Percentiles rank a stretch among this genome's conserved stretches.
Conservation (phyloP, 352 stramenopile genomes). For the Globisporangium cylindrosporum region DNA sequence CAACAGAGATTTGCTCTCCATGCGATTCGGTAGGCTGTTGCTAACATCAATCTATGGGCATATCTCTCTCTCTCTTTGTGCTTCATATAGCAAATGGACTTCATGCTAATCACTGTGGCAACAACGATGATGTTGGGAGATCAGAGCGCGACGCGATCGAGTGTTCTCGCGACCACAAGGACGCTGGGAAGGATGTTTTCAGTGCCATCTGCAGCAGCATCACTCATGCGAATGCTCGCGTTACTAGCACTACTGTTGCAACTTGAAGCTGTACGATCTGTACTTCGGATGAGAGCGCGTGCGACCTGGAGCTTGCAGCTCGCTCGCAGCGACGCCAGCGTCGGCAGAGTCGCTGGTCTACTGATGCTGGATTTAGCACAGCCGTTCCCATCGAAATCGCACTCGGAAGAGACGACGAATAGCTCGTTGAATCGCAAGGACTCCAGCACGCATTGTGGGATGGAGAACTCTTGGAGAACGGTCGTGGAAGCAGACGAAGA, state of each 20-base stretch:
- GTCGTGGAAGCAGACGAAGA: conserved; percentile 11
- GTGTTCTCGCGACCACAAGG: conserved; percentile 18
- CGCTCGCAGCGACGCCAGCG: conserved; percentile 9
- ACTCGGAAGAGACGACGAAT: not conserved
- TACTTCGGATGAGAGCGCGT: not conserved
- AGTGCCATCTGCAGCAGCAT: not conserved
- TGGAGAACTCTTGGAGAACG: conserved; percentile 48
- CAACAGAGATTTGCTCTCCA: not conserved
- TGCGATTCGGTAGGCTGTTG: not conserved
- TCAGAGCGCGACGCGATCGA: conserved; percentile 41
- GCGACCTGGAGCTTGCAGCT: conserved; percentile 5
- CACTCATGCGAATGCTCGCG: conserved; percentile 2
- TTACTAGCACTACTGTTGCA: conserved; percentile 13
- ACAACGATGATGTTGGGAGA: not conserved
- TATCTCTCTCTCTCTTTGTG: not conserved
- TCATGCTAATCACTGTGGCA: not conserved
- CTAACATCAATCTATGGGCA: not conserved
- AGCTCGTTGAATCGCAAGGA: not conserved
- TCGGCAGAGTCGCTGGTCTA: conserved; percentile 10
- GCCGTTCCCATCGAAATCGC: not conserved
- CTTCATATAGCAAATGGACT: not conserved
- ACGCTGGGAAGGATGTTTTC: not conserved
- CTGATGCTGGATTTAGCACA: too few species aligned
- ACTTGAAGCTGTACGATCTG: conserved; percentile 17
- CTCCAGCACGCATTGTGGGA: conserved; percentile 38